Base-by-base conservation (phyloP, 1,284 basidiomycete species). In the Papiliotrema terrestris region DNA sequence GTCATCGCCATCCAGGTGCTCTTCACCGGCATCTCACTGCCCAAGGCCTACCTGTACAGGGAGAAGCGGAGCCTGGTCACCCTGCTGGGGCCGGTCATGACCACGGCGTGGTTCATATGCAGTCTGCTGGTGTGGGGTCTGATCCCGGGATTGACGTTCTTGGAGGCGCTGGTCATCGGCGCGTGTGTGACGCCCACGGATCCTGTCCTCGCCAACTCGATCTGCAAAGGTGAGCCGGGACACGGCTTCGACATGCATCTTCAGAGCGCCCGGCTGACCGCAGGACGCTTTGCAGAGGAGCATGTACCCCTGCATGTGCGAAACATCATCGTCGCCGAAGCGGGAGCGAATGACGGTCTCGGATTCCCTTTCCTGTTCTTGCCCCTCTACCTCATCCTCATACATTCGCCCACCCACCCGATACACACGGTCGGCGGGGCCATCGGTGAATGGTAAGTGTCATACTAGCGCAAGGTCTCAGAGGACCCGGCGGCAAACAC, bases 151-250 rank as follows among this genome's bases (percentile, higher is more conserved):
- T 83, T 97, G 71, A 86, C 83, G 62, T 96, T 94, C 78, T 81
- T 94, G 39, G 89, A 90, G 32, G 83, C 85, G 54, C 81, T 97
- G 63, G 89, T 88, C 36, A 85, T 98, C 50, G 91, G 89, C 9
- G 90, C 94, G 0, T 96, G 92, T 74, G 84, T 97, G 20, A 97
- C 95, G 0, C 95, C 95, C 0, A 98, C 95, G 1, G 96, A 98
- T 74, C 96, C 95, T 20, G 92, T 93, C 62, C 82, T 93, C 38
- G 88, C 91, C 1, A 89, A 89, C 59, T 69, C 73, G 3, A 76
- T 78, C 55, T 75, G 73, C 55, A 74, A 76, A 57, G 76, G 73
- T 73, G 84, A 23, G 88, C 23, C 11, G 36, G 87, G 84, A 8
- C 23, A 3, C 23, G 15, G 25, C 14, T 14, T 26, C 42, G 17